phyloP scores from a whole-genome alignment of 1,284 basidiomycete species.

The Irpex lacteus region DNA sequence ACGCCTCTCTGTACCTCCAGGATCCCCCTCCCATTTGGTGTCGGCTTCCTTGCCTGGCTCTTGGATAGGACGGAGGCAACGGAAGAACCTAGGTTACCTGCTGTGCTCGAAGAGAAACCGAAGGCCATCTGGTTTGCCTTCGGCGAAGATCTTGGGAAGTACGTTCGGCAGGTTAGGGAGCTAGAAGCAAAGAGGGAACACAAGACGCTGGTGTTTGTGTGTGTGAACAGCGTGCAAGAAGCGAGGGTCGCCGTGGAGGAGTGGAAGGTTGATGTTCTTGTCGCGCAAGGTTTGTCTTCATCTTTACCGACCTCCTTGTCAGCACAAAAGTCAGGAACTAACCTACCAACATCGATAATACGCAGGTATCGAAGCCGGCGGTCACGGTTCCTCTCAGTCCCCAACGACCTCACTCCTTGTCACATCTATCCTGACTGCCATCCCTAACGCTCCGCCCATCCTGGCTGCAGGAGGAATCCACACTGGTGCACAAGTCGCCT shows the following conservation, averaged over 20 bases:
- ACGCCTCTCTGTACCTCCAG: slow-evolving; percentile 23
- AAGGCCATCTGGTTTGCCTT: slow-evolving; percentile 72
- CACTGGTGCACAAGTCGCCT: slow-evolving; percentile 60
- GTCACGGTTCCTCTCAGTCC: slow-evolving; percentile 60
- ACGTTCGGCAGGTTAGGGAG: slow-evolving; percentile 57
- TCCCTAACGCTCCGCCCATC: slow-evolving; percentile 48
- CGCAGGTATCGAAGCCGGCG: slow-evolving; percentile 71
- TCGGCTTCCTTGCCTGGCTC: slow-evolving; percentile 70
- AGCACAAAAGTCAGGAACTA: background rate
- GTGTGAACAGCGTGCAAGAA: slow-evolving; percentile 56
- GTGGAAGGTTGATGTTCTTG: slow-evolving; percentile 68
- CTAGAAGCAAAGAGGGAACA: slow-evolving; percentile 42
- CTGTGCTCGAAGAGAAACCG: slow-evolving; percentile 39
- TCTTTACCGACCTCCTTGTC: background rate
- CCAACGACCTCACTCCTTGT: slow-evolving; percentile 59
- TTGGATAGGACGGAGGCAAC: slow-evolving; percentile 29
- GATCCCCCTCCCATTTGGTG: slow-evolving; percentile 50
- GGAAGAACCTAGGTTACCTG: slow-evolving; percentile 44
- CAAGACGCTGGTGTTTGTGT: slow-evolving; percentile 60
- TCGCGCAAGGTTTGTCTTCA: slow-evolving; percentile 61
- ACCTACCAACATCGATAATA: background rate
- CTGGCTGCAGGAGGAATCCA: slow-evolving; percentile 57
- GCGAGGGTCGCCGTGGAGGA: slow-evolving; percentile 52
- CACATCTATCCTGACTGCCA: slow-evolving; percentile 44
- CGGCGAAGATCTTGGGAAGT: slow-evolving; percentile 53